These are phyloP conservation scores for Botryotinia convoluta DNA, from an alignment of 2,329 filamentous ascomycete species.

Conservation along the genomic window DNA sequence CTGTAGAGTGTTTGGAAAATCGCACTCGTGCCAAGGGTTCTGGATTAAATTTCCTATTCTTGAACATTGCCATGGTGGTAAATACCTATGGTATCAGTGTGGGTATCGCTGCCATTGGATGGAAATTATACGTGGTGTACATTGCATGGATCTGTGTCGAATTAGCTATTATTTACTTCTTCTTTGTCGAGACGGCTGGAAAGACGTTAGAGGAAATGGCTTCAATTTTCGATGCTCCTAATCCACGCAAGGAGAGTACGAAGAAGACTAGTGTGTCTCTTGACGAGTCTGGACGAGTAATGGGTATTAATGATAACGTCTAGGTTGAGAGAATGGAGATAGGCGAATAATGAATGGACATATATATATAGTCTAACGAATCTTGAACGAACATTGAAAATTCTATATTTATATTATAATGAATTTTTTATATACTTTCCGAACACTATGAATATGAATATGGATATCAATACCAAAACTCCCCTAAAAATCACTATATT, in stretches of 20 bases:
- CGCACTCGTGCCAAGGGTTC: constrained; percentile 49
- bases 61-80: constrained; percentile 42
- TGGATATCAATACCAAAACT: constrained; percentile 15
- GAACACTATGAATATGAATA: not conserved
- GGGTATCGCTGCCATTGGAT: constrained; percentile 39
- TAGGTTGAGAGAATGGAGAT: not conserved
- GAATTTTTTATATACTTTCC: not conserved
- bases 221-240: constrained; percentile 27
- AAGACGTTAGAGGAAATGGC: constrained; percentile 33
- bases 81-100: constrained; percentile 42
- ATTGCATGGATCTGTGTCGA: constrained; percentile 31
- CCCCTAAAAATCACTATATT: not conserved
- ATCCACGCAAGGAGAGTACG: not conserved
- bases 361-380: not conserved
- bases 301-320: not conserved
- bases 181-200: constrained; percentile 33
- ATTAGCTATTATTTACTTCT: constrained; percentile 37
- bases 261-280: not conserved
- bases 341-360: not conserved
- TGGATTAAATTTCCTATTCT: constrained; percentile 41
- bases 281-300: constrained; percentile 7
- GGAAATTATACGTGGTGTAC: constrained; percentile 37
- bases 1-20: constrained; percentile 49
- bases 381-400: not conserved
- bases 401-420: not conserved